These are phyloP conservation scores for Aspergillus uvarum DNA, from an alignment of 2,329 filamentous ascomycete species.

Conservation along the genomic window DNA sequence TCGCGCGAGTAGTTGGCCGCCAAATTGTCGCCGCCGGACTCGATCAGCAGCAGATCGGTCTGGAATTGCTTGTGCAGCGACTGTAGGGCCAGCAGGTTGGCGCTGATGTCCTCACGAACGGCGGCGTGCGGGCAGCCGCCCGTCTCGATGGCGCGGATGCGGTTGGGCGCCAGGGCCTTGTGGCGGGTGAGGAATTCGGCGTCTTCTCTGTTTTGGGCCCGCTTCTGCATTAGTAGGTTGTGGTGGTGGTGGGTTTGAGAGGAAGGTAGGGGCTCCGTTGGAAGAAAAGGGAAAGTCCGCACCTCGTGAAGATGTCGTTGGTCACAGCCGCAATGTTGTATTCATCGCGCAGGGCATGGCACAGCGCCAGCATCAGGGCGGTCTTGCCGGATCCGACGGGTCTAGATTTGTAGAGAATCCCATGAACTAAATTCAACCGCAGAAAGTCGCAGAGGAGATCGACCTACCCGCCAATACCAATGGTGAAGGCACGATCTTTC, in stretches of 20 bases:
- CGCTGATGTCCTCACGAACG: conserved; percentile 92
- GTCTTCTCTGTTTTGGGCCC: conserved; percentile 65
- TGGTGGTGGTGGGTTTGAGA: too few species aligned
- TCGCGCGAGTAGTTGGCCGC: conserved; percentile 96
- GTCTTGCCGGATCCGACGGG: conserved; percentile 98
- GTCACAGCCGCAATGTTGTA: conserved; percentile 94
- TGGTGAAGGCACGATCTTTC: conserved; percentile 85
- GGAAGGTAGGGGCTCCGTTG: not conserved
- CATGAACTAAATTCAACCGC: not conserved
- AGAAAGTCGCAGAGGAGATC: not conserved
- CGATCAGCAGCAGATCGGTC: conserved; percentile 86
- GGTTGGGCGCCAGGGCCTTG: conserved; percentile 74
- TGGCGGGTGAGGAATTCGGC: conserved; percentile 93
- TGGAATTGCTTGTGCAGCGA: conserved; percentile 78
- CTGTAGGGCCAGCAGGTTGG: conserved; percentile 89
- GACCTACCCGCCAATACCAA: conserved; percentile 92
- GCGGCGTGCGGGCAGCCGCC: conserved; percentile 96
- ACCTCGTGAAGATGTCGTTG: conserved; percentile 95
- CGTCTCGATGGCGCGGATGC: conserved; percentile 95
- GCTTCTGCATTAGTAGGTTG: not conserved
- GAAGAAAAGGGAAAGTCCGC: not conserved
- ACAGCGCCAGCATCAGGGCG: conserved; percentile 91
- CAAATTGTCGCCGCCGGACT: conserved; percentile 93
- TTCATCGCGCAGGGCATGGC: conserved; percentile 73
- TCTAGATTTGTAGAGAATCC: conserved; percentile 46